Conservation (phyloP, 1,284 basidiomycete species). For the Xanthoconium separans region DNA sequence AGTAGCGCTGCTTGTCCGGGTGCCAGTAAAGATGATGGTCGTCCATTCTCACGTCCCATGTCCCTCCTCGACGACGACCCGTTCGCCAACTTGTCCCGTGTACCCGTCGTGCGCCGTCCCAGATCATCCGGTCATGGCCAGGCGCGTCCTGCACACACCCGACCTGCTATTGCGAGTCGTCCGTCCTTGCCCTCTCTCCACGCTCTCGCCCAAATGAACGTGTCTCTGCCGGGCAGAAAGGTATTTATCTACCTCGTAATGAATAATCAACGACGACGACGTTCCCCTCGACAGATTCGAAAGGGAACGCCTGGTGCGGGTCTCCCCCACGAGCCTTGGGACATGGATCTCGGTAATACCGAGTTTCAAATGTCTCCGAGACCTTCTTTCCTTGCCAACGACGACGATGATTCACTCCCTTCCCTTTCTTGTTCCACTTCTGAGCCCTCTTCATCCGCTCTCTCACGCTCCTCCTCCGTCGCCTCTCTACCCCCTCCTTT, state of each 20-base stretch:
- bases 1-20: conserved; percentile 48
- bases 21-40: conserved; percentile 45
- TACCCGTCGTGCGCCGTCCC: conserved; percentile 23
- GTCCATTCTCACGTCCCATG: conserved; percentile 1
- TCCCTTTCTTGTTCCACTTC: conserved; percentile 32
- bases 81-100: conserved; percentile 52
- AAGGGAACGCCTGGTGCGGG: conserved; percentile 60
- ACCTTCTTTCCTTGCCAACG: conserved; percentile 19
- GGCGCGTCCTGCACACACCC: conserved; percentile 53
- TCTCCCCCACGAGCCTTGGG: conserved; percentile 62
- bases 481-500: conserved; percentile 2
- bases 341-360: conserved; percentile 27
- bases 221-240: conserved; percentile 50
- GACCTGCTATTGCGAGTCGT: conserved; percentile 55
- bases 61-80: conserved; percentile 60
- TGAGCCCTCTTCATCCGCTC: conserved; percentile 29
- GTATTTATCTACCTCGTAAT: conserved; percentile 33
- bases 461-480: conserved; percentile 33
- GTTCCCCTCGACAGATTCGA: conserved; percentile 40
- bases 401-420: conserved; percentile 33
- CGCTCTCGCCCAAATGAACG: conserved; percentile 55
- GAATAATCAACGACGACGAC: too few species aligned
- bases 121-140: conserved; percentile 40
- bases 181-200: conserved; percentile 68
- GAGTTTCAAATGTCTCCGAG: conserved; percentile 9